A percentile compares a stretch with the other conserved stretches of the same genome.
phyloP scores from a whole-genome alignment of 176 grass and related monocot genomes.

The Microstegium vimineum region DNA sequence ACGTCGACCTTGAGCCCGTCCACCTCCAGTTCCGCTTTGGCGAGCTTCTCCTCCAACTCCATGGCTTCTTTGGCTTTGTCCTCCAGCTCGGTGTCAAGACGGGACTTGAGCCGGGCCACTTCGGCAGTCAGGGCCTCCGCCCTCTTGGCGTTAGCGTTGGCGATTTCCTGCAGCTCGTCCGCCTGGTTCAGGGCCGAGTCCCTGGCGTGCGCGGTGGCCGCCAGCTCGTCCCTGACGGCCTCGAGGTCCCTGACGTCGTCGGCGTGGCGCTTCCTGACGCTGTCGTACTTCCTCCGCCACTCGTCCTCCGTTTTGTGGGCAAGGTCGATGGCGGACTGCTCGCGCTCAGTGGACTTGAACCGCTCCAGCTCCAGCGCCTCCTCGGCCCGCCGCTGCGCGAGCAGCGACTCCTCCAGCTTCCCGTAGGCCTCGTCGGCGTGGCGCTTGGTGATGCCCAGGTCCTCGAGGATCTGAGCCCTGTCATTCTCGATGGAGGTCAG shows the following conservation, averaged over 20 bases:
- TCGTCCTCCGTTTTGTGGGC: slow-evolving; percentile 57
- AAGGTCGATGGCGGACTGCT: slow-evolving; percentile 57
- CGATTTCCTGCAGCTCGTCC: slow-evolving; percentile 39
- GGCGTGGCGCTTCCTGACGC: no score
- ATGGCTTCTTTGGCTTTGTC: slow-evolving; percentile 25
- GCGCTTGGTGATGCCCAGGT: slow-evolving; percentile 40
- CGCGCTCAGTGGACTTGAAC: slow-evolving; percentile 67
- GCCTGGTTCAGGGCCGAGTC: slow-evolving; percentile 33
- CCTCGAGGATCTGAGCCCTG: slow-evolving; percentile 37
- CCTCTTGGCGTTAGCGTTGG: slow-evolving; percentile 39
- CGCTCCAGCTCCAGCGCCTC: slow-evolving; percentile 66
- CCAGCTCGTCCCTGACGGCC: slow-evolving; percentile 44
- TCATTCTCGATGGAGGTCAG: slow-evolving; percentile 51
- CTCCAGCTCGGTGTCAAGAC: slow-evolving; percentile 40
- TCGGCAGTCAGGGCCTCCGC: slow-evolving; percentile 34
- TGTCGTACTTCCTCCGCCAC: slow-evolving; percentile 48
- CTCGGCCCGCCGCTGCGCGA: slow-evolving; percentile 48
- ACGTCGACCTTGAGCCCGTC: slow-evolving; percentile 40
- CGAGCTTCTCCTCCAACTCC: no score
- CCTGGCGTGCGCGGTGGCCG: slow-evolving; percentile 34
- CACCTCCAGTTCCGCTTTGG: background rate
- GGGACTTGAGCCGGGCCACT: slow-evolving; percentile 34
- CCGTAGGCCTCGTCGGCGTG: slow-evolving; percentile 39
- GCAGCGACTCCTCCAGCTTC: slow-evolving; percentile 55
- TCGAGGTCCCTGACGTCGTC: slow-evolving; percentile 77